A percentile compares a stretch with the other conserved stretches of the same genome.
phyloP scores from a whole-genome alignment of 208 protist genomes.

The Tritrichomonas musculus region DNA sequence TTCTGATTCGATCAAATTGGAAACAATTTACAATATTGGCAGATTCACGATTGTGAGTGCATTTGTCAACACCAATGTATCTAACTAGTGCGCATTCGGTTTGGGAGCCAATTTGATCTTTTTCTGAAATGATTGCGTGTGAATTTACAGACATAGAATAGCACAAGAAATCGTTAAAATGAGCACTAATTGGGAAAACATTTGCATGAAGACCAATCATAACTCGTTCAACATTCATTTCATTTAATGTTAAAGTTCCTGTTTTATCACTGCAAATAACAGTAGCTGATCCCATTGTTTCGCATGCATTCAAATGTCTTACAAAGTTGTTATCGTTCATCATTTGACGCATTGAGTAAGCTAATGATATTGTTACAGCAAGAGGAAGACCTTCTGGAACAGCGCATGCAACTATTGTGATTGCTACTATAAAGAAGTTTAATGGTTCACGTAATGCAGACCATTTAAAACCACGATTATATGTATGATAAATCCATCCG shows the following conservation, averaged over 20 bases:
- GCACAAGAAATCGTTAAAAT: not conserved
- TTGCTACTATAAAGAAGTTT: not conserved
- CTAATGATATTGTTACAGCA: not conserved
- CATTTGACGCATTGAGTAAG: slow-evolving; percentile 33
- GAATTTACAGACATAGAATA: not conserved
- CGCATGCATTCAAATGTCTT: not conserved
- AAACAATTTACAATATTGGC: not conserved
- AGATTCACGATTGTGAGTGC: not conserved
- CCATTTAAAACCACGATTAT: not conserved
- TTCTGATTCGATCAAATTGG: not conserved
- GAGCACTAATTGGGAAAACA: not conserved
- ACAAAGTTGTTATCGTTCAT: slow-evolving; percentile 33
- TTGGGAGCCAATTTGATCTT: not conserved
- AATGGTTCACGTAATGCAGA: slow-evolving; percentile 38
- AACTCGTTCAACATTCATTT: slow-evolving; percentile 39
- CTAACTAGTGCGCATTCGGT: not conserved
- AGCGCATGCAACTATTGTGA: slow-evolving; percentile 21
- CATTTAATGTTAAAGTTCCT: slow-evolving; percentile 54
- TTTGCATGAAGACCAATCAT: slow-evolving; percentile 13
- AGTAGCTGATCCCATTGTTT: slow-evolving; percentile 78
- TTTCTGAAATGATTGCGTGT: not conserved
- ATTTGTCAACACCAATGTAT: not conserved
- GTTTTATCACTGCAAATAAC: slow-evolving; percentile 96
- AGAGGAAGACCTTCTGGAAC: slow-evolving; percentile 30
- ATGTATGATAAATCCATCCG: not conserved